Base-by-base conservation (phyloP, 2,329 filamentous ascomycete species). In the Claviceps quebecensis region DNA sequence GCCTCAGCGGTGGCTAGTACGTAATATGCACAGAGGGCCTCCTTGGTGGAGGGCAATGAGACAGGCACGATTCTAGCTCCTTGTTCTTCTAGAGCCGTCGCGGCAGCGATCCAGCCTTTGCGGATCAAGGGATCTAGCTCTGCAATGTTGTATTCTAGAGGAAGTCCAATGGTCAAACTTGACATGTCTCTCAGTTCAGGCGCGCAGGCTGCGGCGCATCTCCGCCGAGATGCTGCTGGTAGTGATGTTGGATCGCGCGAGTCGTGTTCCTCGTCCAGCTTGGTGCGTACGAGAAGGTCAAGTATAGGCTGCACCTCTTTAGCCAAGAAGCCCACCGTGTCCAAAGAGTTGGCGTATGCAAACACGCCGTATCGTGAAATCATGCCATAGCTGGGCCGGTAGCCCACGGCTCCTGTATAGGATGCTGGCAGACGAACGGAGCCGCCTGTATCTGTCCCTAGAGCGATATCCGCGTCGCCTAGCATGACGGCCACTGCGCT, bases 1-100 rank as follows among this genome's bases (percentile, higher is more conserved):
- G 93, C 93, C 68, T 98, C 93, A 16, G 93, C 91, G 0, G 93
- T 88, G 0, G 93, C 94, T 52, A 98, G 81, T 52, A 98, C 79
- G 66, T 98, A 98, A 71, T 98, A 98, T 37, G 93, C 86, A 19
- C 89, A 87, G 0, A 98, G 78, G 0, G 93, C 91, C 58, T 87
- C 83, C 55, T 81, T 84, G 1, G 91, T 98, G 0, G 83, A 80
- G 0, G 91, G 90, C 4, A 98, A 74, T 2, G 84, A 87, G 16
- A 97, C 78, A 1, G 86, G 78, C 11, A 87, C 78, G 13, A 97
- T 72, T 0, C 73, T 78, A 53, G 86, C 84, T 11, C 88, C 89
- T n/a, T 76, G 69, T 0, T 68, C 57, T 57, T 79, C 74, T 1
- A 97, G 73, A 2, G 68, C 60, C 3, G 70, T 65, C 3, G 93